These are phyloP conservation scores for Epichloe glyceriae DNA, from an alignment of 2,329 filamentous ascomycete genomes.

Conservation along the genomic window DNA sequence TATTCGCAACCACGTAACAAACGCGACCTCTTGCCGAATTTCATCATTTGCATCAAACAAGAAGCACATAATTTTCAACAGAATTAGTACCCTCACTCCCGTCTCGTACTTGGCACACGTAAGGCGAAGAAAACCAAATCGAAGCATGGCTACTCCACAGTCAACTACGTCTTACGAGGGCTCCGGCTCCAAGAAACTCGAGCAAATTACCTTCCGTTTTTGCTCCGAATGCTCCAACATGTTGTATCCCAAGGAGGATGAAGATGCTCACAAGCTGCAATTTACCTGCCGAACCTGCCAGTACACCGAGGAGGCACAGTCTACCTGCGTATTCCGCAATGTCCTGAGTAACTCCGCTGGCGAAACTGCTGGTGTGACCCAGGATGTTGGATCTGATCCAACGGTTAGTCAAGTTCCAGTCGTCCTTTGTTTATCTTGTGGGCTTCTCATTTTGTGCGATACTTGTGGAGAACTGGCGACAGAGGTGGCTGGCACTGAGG, in stretches of 20 bases:
- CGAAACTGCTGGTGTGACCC: constrained; percentile 92
- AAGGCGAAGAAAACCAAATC: background rate
- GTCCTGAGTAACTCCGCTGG: constrained; percentile 81
- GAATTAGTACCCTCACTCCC: background rate
- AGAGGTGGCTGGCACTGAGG: constrained; percentile 10
- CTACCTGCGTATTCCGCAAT: constrained; percentile 91
- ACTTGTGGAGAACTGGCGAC: constrained; percentile 21
- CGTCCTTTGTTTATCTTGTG: constrained; percentile 34
- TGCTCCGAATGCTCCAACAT: constrained; percentile 99
- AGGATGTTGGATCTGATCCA: constrained; percentile 93
- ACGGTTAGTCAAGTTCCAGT: constrained; percentile 67
- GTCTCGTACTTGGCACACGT: background rate
- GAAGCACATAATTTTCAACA: constrained; percentile 2
- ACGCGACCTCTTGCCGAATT: background rate
- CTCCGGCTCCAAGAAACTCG: constrained; percentile 37
- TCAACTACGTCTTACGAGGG: constrained; percentile 33
- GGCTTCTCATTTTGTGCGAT: constrained; percentile 29
- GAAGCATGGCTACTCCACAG: constrained; percentile 43
- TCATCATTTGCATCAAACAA: background rate
- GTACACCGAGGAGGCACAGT: constrained; percentile 75
- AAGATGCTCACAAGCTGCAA: constrained; percentile 68
- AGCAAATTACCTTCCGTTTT: constrained; percentile 93
- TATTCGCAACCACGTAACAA: background rate
- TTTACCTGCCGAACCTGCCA: constrained; percentile 95
- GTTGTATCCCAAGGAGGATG: constrained; percentile 93